Percentiles rank a stretch among this genome's conserved stretches.
Evolutionary conservation across 768 basidiomycete species (phyloP).

Genomic region (Mycena haematopus): DNA sequence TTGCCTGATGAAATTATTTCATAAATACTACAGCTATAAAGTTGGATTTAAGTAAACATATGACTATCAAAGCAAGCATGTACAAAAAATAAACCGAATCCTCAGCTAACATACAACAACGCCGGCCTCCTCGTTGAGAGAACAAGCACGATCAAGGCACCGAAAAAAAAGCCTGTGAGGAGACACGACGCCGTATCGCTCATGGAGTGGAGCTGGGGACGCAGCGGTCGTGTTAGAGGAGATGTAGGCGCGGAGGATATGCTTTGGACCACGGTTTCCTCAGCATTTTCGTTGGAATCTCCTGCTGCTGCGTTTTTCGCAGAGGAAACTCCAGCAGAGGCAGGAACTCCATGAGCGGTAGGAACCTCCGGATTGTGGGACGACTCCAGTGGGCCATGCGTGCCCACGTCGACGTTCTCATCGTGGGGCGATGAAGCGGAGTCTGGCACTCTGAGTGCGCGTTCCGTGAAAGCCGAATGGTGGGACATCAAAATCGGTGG

Average conservation of each 20-base stretch:
- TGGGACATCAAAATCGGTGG: background rate
- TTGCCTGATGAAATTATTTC: too few relatives aligned
- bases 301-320: too few relatives aligned
- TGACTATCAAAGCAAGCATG: too few relatives aligned
- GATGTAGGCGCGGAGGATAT: background rate
- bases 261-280: background rate
- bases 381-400: too few relatives aligned
- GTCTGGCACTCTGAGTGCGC: background rate
- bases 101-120: slow-evolving; percentile 15
- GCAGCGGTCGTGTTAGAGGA: background rate
- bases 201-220: background rate
- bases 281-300: background rate
- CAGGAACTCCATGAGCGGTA: too few relatives aligned
- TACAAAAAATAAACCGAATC: background rate
- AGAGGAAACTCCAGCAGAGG: too few relatives aligned
- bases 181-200: slow-evolving; percentile 27
- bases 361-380: too few relatives aligned
- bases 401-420: background rate
- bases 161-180: slow-evolving; percentile 27
- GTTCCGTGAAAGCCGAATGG: background rate
- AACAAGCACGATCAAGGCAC: slow-evolving; percentile 18
- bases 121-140: slow-evolving; percentile 19
- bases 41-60: too few relatives aligned
- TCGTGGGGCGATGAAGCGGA: slow-evolving; percentile 7
- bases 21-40: too few relatives aligned